Conservation (phyloP, 2,329 filamentous ascomycete species). For the Xylariaceae sp. region DNA sequence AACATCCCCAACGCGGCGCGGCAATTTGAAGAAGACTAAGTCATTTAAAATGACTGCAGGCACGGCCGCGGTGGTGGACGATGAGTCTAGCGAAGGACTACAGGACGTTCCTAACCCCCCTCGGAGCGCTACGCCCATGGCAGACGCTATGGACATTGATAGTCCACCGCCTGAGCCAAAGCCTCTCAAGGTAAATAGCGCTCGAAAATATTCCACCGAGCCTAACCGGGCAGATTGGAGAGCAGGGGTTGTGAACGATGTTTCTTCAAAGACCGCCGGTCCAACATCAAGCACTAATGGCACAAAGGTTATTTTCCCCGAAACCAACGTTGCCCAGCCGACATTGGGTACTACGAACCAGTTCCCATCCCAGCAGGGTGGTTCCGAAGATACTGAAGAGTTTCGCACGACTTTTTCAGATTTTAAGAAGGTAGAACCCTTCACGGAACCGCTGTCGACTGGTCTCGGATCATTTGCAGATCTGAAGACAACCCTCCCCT, state of each 20-base stretch:
- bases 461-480: slow-evolving; percentile 63
- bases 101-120: slow-evolving; percentile 32
- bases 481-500: slow-evolving; percentile 63
- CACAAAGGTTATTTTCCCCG: slow-evolving; percentile 33
- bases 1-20: slow-evolving; percentile 54
- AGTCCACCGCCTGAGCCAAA: slow-evolving; percentile 49
- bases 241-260: slow-evolving; percentile 53
- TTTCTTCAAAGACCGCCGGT: slow-evolving; percentile 30
- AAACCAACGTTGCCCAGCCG: slow-evolving; percentile 28
- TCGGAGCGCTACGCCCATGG: slow-evolving; percentile 32
- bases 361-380: slow-evolving; percentile 48
- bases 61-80: slow-evolving; percentile 53
- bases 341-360: slow-evolving; percentile 24
- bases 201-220: slow-evolving; percentile 64
- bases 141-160: slow-evolving; percentile 71
- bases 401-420: slow-evolving; percentile 62
- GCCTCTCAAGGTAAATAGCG: slow-evolving; percentile 41
- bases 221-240: slow-evolving; percentile 67
- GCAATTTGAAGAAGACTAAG: slow-evolving; percentile 65
- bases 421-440: slow-evolving; percentile 62
- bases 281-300: slow-evolving; percentile 32
- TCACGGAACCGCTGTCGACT: slow-evolving; percentile 50
- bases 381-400: slow-evolving; percentile 64
- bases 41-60: slow-evolving; percentile 59
- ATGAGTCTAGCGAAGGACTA: slow-evolving; percentile 53